Percentiles rank a stretch among this genome's conserved stretches.
Evolutionary conservation across 108 stramenopile genomes (phyloP).

Genomic region (Conticribra guillardii): DNA sequence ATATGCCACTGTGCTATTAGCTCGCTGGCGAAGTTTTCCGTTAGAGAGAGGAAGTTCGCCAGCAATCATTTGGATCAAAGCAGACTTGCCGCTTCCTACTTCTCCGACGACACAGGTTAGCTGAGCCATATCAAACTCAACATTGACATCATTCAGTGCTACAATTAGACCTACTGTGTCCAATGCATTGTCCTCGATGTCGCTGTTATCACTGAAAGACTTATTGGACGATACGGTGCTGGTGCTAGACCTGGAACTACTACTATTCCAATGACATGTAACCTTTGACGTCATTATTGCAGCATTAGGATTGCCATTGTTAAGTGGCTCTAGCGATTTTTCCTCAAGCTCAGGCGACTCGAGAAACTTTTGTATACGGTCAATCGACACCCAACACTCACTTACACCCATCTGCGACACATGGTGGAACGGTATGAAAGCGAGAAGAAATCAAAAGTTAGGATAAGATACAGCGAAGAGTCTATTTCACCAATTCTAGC

Average conservation of each 20-base stretch:
- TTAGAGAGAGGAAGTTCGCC: constrained; percentile 62
- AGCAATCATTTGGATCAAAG: constrained; percentile 48
- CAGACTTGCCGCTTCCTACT: constrained; percentile 73
- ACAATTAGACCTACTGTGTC: constrained; percentile 14
- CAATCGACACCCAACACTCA: constrained; percentile 72
- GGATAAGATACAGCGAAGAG: too few species aligned
- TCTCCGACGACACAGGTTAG: constrained; percentile 68
- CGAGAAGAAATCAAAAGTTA: neutral
- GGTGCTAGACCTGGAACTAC: constrained; percentile 1
- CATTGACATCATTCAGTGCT: constrained; percentile 40
- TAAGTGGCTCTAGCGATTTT: neutral
- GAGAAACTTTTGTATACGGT: constrained; percentile 74
- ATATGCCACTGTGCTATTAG: constrained; percentile 67
- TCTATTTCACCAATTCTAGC: too few species aligned
- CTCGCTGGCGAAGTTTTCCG: too few species aligned
- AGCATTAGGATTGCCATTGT: neutral
- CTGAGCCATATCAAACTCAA: constrained; percentile 50
- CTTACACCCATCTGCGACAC: constrained; percentile 41
- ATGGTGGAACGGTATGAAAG: neutral
- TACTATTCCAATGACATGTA: constrained; percentile 53
- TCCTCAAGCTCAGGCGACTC: constrained; percentile 62
- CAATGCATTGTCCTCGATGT: constrained; percentile 13
- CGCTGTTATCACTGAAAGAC: constrained; percentile 3
- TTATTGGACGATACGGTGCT: neutral
- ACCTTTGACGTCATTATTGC: constrained; percentile 33